Conservation (phyloP, 768 basidiomycete species). For the Mycena crocata region DNA sequence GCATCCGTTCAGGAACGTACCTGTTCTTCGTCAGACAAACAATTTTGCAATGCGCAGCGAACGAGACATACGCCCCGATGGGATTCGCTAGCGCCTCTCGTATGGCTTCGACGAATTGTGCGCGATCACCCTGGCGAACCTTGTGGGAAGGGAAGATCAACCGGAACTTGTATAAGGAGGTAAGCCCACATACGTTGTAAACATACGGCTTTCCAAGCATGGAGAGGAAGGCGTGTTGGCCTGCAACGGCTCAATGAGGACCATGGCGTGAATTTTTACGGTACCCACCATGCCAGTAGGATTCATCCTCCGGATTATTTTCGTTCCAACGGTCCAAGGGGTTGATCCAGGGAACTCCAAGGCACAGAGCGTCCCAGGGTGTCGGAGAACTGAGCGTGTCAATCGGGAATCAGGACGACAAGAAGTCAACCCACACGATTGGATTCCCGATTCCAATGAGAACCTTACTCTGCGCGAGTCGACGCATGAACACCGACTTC, state of each 20-base stretch:
- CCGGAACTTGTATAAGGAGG: background rate
- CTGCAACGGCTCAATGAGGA: background rate
- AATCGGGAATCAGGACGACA: too few relatives aligned
- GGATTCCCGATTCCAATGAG: slow-evolving; percentile 16
- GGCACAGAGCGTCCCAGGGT: slow-evolving; percentile 14
- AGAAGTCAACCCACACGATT: background rate
- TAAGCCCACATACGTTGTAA: slow-evolving; percentile 5
- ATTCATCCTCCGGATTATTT: background rate
- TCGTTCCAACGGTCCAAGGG: slow-evolving; percentile 3
- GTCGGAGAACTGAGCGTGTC: slow-evolving; percentile 8
- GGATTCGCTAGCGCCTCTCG: slow-evolving; percentile 5
- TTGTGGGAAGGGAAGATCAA: background rate
- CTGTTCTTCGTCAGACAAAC: background rate
- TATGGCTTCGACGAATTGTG: background rate
- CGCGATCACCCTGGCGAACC: slow-evolving; percentile 6
- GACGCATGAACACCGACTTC: slow-evolving; percentile 4
- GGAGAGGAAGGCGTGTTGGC: slow-evolving; percentile 12
- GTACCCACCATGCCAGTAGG: slow-evolving; percentile 6
- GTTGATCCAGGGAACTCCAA: slow-evolving; percentile 14
- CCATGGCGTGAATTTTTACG: background rate
- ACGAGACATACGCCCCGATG: slow-evolving; percentile 1
- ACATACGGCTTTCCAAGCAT: slow-evolving; percentile 16
- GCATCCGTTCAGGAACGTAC: slow-evolving; percentile 16
- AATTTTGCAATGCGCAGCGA: background rate
- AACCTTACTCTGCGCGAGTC: slow-evolving; percentile 15